Base-by-base conservation (phyloP, 164 flowering plant genomes). In the Aristolochia fimbriata region DNA sequence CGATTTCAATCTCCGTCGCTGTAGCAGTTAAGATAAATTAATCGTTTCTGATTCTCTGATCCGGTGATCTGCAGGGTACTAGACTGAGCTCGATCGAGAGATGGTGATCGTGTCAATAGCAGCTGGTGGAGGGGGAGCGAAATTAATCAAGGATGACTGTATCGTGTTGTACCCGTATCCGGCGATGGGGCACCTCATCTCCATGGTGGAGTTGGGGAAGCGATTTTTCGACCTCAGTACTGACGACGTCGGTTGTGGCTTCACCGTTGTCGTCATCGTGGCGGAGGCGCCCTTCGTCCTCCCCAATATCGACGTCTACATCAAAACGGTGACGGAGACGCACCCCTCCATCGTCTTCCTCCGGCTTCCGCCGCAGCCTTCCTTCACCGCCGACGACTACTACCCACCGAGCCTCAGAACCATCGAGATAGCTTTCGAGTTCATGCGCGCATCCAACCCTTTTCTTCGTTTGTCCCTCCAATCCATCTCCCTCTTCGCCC, bases 191-290 rank as follows among this genome's bases (percentile, higher is more conserved):
- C 80, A 77, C 60, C 60, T 77, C 3, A 55, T 71, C 47, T 70
- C 81, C 46, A 72, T 70, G 74, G 76, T 77, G 1, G 81, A 77
- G 59, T 52, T 77, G 0, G 76, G 68, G 1, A 77, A 65, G 51
- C 67, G 71, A 23, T 16, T 76, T 17, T 57, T 68, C 25, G 22
- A 15, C 10, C 65, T 68, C 3, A 21, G 6, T 0, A 27, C 30
- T 5, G 30, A 27, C 30, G 30, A 27, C 30, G 30, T 2, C 30
- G 21, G 56, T 54, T 60, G 66, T n/a, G 45, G 69, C 19, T 33
- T 66, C 57, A 55, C 65, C 59, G 46, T 65, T 24, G 65, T 61
- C 41, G 53, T 76, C 47, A 70, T 76, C 62, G 57, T 71, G 59
- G 59, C 70, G 30, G 55, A 70, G 17, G 51, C 59, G 3, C 68